phyloP scores from a whole-genome alignment of 352 stramenopile species.

The Globisporangium okanoganense region DNA sequence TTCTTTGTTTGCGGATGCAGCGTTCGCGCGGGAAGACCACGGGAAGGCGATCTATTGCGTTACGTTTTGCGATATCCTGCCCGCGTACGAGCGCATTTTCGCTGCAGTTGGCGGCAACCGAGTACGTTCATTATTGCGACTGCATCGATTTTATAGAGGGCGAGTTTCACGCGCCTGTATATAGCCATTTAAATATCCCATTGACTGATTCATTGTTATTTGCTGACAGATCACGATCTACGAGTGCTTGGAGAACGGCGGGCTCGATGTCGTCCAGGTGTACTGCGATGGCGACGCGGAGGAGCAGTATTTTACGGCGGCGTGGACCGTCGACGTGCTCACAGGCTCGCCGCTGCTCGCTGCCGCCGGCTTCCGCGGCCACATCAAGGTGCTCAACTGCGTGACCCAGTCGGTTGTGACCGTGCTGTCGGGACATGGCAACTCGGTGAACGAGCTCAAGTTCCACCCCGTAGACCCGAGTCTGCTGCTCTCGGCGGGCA shows the following conservation, averaged over 20 bases:
- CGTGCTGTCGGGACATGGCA: constrained; percentile 86
- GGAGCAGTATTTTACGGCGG: constrained; percentile 75
- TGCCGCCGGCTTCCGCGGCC: constrained; percentile 57
- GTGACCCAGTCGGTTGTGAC: constrained; percentile 74
- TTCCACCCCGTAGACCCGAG: constrained; percentile 88
- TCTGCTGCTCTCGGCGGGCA: constrained; percentile 87
- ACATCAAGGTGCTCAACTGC: constrained; percentile 86
- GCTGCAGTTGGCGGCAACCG: constrained; percentile 66
- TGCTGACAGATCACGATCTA: constrained; percentile 66
- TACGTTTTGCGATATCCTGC: constrained; percentile 63
- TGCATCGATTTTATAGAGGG: background rate
- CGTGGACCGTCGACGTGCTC: constrained; percentile 75
- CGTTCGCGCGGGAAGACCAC: constrained; percentile 70
- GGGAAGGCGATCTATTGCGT: constrained; percentile 77
- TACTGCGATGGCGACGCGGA: constrained; percentile 76
- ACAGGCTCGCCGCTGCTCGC: constrained; percentile 68
- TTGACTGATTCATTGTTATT: background rate
- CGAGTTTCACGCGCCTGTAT: background rate
- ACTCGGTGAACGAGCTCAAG: constrained; percentile 92
- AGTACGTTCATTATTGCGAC: constrained; percentile 23
- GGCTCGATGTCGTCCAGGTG: constrained; percentile 74
- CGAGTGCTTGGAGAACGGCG: constrained; percentile 69
- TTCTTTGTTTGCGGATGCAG: constrained; percentile 16
- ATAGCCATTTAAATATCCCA: too few species aligned
- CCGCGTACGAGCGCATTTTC: constrained; percentile 70